Conservation (phyloP, 768 basidiomycete genomes). For the Lactarius sp. region DNA sequence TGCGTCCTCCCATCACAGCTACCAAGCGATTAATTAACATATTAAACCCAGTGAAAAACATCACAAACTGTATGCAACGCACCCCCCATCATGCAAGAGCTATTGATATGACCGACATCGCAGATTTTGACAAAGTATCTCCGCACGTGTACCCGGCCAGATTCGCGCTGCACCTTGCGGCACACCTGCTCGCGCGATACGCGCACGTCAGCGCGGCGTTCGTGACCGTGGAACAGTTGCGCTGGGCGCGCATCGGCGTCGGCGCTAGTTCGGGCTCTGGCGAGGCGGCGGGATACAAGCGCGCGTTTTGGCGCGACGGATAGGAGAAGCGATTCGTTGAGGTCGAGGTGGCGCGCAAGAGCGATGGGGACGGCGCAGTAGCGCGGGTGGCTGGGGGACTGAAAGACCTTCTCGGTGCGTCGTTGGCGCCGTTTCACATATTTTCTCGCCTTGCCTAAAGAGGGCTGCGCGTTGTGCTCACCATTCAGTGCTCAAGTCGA, state of each 20-base stretch:
- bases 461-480: too few relatives aligned
- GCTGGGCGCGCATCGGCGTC: conserved; percentile 76
- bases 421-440: background rate
- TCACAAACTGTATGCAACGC: conserved; percentile 34
- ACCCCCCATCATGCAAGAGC: accelerated
- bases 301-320: conserved; percentile 85
- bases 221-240: conserved; percentile 69
- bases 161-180: conserved; percentile 84
- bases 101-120: background rate
- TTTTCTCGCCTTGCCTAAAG: too few relatives aligned
- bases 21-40: background rate
- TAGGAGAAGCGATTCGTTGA: conserved; percentile 77
- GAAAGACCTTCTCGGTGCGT: conserved; percentile 73
- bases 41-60: conserved; percentile 33
- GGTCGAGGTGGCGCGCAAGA: conserved; percentile 33
- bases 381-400: conserved; percentile 45
- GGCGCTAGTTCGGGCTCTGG: conserved; percentile 29
- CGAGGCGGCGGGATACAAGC: conserved; percentile 51
- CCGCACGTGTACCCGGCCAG: conserved; percentile 80
- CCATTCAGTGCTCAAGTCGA: conserved; percentile 74
- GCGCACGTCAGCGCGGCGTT: conserved; percentile 66
- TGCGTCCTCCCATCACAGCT: background rate
- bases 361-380: conserved; percentile 2
- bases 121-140: conserved; percentile 87
- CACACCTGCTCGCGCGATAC: conserved; percentile 78